Conservation (phyloP, 2,329 filamentous ascomycete genomes). For the Diaporthe citrichinensis region DNA sequence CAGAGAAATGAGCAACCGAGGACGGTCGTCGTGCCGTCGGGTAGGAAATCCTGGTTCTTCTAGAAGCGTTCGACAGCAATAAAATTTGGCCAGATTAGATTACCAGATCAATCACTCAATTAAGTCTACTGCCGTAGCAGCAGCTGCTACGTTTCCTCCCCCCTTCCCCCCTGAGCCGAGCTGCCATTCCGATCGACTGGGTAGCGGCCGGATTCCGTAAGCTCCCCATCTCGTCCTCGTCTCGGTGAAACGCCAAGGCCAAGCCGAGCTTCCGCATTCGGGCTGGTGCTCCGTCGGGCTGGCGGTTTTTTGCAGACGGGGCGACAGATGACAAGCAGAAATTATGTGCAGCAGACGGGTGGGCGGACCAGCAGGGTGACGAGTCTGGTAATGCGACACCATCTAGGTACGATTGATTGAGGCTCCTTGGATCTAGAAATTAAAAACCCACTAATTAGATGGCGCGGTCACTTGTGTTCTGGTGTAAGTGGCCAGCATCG, state of each 20-base stretch:
- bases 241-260: conserved; percentile 33
- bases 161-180: background rate
- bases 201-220: conserved; percentile 13
- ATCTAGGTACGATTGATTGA: conserved; percentile 25
- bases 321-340: background rate
- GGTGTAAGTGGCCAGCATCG: background rate
- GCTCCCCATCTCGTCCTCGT: conserved; percentile 19
- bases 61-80: conserved; percentile 6
- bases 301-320: background rate
- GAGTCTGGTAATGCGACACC: background rate
- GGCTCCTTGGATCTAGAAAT: conserved; percentile 20
- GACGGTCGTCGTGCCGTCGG: background rate
- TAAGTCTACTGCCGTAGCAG: background rate
- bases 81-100: background rate
- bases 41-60: background rate
- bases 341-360: background rate
- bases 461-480: background rate
- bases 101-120: background rate
- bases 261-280: conserved; percentile 25
- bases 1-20: conserved; percentile 1
- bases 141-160: background rate
- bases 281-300: conserved; percentile 18
- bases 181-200: conserved; percentile 26
- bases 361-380: background rate
- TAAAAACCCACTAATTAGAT: conserved; percentile 21